Base-by-base conservation (phyloP, 2,329 filamentous ascomycete species). In the Rhynchosporium agropyri region DNA sequence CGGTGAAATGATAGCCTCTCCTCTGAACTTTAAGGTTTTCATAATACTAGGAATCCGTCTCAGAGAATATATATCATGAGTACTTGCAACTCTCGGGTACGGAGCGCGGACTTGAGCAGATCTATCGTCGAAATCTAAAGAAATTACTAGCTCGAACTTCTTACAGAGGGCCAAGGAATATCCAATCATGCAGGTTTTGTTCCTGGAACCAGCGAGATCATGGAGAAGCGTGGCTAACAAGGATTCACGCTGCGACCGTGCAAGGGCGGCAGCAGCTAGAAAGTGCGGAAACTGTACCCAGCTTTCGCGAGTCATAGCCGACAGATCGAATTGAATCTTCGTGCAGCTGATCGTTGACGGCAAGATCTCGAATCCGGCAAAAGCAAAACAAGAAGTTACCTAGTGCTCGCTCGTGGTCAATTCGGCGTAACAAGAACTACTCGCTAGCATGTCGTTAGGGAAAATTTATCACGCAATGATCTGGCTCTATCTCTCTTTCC, bases 101-200 rank as follows among this genome's bases (percentile, higher is more conserved):
- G 49, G 50, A 20, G 38, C 50, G n/a, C 50, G 50, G 50, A 53
- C 20, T n/a, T 42, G 15, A 15, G 8, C 38, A 28, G 20, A 28
- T 8, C n/a, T 3, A 20, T 33, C 33, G 38, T 57, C 54, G 20
- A 33, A 46, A 33, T 13, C 42, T 33, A 46, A 42, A 46, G 54
- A 43, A 12, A 33, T n/a, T 40, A 40, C 28, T 13, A 40, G 33
- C 29, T 33, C 43, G 31, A 57, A 6, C 26, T n/a, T 31, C 33
- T 33, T 40, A 40, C 40, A 20, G 36, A 33, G 54, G 54, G 42
- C 26, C 43, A 46, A 20, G 26, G 7, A 28, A 20, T 57, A 40
- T 46, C 54, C 54, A 57, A 57, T 57, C 54, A 57, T 9, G 31
- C 6, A 15, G 20, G 13, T 3, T 36, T 46, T 46, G 54, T 57